Conservation (phyloP, 1,284 basidiomycete genomes). For the Ustilago hordei region DNA sequence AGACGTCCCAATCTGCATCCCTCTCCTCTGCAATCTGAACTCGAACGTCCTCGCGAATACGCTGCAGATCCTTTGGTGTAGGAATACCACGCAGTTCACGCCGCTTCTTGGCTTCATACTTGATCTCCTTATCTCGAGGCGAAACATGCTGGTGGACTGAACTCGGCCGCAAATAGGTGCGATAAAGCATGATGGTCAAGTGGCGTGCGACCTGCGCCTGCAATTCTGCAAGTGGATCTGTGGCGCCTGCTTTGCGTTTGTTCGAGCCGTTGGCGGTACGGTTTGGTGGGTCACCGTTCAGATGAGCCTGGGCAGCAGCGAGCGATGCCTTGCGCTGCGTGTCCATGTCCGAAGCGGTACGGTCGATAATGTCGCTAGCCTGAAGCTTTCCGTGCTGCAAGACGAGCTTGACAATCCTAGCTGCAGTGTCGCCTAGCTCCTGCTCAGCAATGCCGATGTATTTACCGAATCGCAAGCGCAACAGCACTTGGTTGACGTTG, state of each 20-base stretch:
- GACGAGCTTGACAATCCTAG: constrained; percentile 71
- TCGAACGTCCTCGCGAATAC: constrained; percentile 62
- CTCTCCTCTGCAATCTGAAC: constrained; percentile 68
- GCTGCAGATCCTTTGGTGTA: constrained; percentile 69
- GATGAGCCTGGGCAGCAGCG: constrained; percentile 3
- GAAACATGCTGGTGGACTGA: constrained; percentile 69
- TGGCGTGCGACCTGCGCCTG: constrained; percentile 26
- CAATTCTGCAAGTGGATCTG: constrained; percentile 11
- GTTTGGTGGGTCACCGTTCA: constrained; percentile 24
- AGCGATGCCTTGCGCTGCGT: constrained; percentile 19
- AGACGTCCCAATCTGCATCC: constrained; percentile 60
- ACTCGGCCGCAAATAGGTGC: constrained; percentile 61
- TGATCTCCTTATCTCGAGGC: constrained; percentile 65
- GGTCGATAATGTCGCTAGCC: constrained; percentile 77
- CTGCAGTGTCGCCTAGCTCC: constrained; percentile 76
- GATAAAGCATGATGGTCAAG: constrained; percentile 50
- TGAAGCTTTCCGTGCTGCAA: constrained; percentile 88
- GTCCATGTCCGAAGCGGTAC: constrained; percentile 70
- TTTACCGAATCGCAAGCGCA: constrained; percentile 67
- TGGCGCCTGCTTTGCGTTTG: constrained; percentile 44
- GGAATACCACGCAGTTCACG: constrained; percentile 67
- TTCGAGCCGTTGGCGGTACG: constrained; percentile 22
- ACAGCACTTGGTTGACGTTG: constrained; percentile 69
- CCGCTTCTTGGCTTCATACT: constrained; percentile 58
- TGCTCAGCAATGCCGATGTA: constrained; percentile 84